Evolutionary conservation across 2,329 filamentous ascomycete species (phyloP), one percentile per base, ranked within the genome.

Genomic region (Trichoderma sp.): DNA sequence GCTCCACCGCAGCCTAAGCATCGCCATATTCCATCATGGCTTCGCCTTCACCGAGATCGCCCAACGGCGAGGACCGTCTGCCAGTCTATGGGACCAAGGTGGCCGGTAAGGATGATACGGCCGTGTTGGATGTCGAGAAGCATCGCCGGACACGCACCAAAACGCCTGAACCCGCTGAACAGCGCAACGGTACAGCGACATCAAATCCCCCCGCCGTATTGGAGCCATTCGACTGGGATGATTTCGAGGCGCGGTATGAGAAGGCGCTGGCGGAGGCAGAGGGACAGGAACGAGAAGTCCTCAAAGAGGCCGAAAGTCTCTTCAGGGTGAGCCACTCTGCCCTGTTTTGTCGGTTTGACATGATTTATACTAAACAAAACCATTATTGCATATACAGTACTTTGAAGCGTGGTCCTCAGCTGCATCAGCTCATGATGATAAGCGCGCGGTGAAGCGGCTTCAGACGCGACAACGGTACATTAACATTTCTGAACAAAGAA

Each of bases 391-490:
- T 62, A 30, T 43, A 26, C 74, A 97, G 93, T 92, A 92, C 79
- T 97, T 97, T 80, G 87, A 87, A 72, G 83, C 90, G 43, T 98
- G 95, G 94, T 92, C 93, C 28, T 86, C 91, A 24, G 89, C 92
- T 14, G 91, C 92, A 1, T 87, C 90, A 36, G 83, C 85, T 12
- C 90, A 93, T 73, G 95, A 97, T 80, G 90, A 92, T 70, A 90
- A 91, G 72, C 88, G 95, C 71, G 92, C 93, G 28, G 86, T 89
- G 74, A 95, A 95, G 81, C 90, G 94, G 70, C 86, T 97, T 60
- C 92, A 91, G 78, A 98, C 95, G 2, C 90, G 94, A 73, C 90
- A 92, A 79, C 86, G 89, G 73, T 92, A 91, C 79, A 93, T 97
- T 34, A 89, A 91, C 73, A 85, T 93, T 57, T 89, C 91, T 0